Evolutionary conservation across 2,329 filamentous ascomycete genomes (phyloP).

Genomic region (Talaromyces sp.): DNA sequence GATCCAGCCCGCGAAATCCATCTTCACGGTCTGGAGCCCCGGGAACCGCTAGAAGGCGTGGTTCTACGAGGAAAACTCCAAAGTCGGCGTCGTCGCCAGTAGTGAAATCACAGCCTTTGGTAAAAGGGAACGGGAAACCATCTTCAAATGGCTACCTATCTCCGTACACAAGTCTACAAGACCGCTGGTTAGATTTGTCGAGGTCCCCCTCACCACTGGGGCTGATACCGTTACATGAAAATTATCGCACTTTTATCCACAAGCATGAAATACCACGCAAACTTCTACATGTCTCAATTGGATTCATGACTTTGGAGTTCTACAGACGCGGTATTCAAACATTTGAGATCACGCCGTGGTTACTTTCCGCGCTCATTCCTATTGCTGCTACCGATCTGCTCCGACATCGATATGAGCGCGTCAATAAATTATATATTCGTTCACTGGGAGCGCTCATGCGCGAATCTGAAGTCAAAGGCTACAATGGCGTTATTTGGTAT

Average conservation of each 20-base stretch:
- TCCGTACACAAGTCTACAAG: constrained; percentile 51
- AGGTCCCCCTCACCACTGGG: constrained; percentile 88
- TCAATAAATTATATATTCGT: constrained; percentile 85
- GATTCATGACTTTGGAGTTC: constrained; percentile 83
- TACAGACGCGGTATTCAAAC: constrained; percentile 77
- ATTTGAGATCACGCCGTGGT: constrained; percentile 70
- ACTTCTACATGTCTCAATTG: constrained; percentile 88
- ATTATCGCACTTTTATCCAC: constrained; percentile 89
- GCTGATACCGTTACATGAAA: constrained; percentile 87
- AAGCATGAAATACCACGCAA: constrained; percentile 96
- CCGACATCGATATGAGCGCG: constrained; percentile 70
- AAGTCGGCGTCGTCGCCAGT: constrained; percentile 27
- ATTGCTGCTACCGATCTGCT: constrained; percentile 77
- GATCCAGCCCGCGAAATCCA: constrained; percentile 68
- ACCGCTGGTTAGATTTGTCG: constrained; percentile 82
- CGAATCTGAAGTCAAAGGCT: constrained; percentile 87
- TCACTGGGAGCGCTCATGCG: constrained; percentile 88
- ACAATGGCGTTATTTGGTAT: constrained; percentile 97
- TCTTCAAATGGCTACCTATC: constrained; percentile 64
- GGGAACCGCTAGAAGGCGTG: constrained; percentile 38
- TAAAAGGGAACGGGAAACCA: constrained; percentile 32
- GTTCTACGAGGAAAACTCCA: constrained; percentile 40
- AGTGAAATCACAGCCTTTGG: constrained; percentile 32
- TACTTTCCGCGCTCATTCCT: constrained; percentile 75
- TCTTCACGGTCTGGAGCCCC: constrained; percentile 37